Base-by-base conservation (phyloP, 164 flowering plant genomes). In the Umbellularia californica region DNA sequence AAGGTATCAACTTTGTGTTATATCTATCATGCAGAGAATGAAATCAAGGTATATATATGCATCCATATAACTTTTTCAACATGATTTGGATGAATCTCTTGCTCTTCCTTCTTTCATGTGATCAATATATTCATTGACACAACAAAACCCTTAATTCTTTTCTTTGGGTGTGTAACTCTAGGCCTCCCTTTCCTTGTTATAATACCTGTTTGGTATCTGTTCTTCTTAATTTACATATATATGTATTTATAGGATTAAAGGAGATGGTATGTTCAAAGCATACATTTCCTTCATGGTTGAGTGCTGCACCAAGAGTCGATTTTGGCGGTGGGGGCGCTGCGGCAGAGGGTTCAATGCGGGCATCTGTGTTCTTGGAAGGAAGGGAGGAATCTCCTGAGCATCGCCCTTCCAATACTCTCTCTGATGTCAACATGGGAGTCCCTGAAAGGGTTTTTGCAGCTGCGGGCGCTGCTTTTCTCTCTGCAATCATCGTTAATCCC, bases 401-500 rank as follows among this genome's bases (percentile, higher is more conserved):
- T 20, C 69, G 28, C 69, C 72, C n/a, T 69, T 71, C 74, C 74
- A 76, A 58, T 12, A 72, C n/a, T 58, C 30, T 10, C 50, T 68
- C 65, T 74, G 89, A 90, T 76, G 74, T 75, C 20, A 58, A 86
- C 65, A 87, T 95, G 83, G 83, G 95, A 2, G 82, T 92, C 30
- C 83, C 76, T 5, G 94, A 92, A 74, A 83, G 98, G 70, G 84
- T 95, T 24, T 69, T 94, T 66, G 87, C 99, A 41, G 99, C 99
- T 2, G 92, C 93, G 65, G 98, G 97, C 23, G 98, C 99, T 30
- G 98, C 98, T 55, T 68, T 94, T 23, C 69, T 96, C 50, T 94
- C 99, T n/a, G 98, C 98, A 15, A 72, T 94, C 79, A 81, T 94
- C 69, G 98, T 94, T 66, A 96, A 96, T 76, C 99, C 99, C 55